Percentiles rank a stretch among this genome's conserved stretches.
These are phyloP conservation scores for Chalara sp. DNA, from an alignment of 2,329 filamentous ascomycete species.

Conservation along the genomic window DNA sequence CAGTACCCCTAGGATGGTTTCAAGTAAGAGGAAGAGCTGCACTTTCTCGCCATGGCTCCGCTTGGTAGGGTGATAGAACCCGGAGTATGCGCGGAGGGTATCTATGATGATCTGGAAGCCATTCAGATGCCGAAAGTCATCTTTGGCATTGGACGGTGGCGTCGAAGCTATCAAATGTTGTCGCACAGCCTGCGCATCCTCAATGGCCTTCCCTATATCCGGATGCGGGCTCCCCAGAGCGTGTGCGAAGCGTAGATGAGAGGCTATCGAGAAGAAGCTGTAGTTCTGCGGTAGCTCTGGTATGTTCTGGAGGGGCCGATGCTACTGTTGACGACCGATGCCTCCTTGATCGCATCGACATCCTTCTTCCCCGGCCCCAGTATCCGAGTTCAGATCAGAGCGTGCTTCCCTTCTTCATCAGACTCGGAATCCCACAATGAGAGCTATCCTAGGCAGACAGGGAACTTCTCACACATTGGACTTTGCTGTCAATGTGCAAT, in stretches of 20 bases:
- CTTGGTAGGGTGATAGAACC: conserved; percentile 66
- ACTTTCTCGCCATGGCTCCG: conserved; percentile 55
- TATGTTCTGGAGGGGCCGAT: conserved; percentile 46
- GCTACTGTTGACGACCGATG: conserved; percentile 60
- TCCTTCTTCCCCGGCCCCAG: conserved; percentile 32
- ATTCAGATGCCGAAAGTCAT: conserved; percentile 73
- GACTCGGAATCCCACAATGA: conserved; percentile 13
- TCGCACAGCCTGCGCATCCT: conserved; percentile 23
- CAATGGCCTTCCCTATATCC: conserved; percentile 27
- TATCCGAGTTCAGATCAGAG: conserved; percentile 16
- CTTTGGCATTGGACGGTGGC: conserved; percentile 49
- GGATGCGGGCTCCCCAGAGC: conserved; percentile 18
- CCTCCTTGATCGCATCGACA: conserved; percentile 45
- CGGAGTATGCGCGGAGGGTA: conserved; percentile 63
- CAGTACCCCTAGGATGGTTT: conserved; percentile 66
- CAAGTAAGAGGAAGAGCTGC: conserved; percentile 61
- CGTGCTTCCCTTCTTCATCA: conserved; percentile 19
- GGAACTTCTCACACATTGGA: conserved; percentile 12
- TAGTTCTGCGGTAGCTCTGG: conserved; percentile 55
- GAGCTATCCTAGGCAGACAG: conserved; percentile 15
- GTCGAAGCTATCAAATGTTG: conserved; percentile 33
- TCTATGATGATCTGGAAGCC: conserved; percentile 72
- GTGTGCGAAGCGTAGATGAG: conserved; percentile 28
- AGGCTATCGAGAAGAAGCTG: conserved; percentile 43
- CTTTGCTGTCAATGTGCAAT: background rate